These are phyloP conservation scores for Gnetum montanum DNA, from an alignment of 75 land plant species.

Conservation along the genomic window DNA sequence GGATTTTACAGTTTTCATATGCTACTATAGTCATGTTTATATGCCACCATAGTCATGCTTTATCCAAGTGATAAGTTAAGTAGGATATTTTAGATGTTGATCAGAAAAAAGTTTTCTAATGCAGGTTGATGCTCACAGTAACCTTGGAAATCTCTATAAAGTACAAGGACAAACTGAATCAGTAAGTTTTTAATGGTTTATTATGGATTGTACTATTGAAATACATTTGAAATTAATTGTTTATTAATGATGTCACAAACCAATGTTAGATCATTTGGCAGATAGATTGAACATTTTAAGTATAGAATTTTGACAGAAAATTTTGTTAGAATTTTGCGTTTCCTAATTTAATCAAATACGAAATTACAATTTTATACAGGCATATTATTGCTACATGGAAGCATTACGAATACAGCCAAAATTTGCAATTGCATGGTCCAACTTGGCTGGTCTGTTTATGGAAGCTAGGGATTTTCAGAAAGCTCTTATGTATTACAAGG, in stretches of 20 bases:
- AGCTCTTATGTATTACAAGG: slow-evolving; percentile 41
- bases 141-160: slow-evolving; percentile 41
- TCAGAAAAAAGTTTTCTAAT: too few species aligned
- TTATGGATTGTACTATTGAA: too few species aligned
- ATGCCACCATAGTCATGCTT: not conserved
- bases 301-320: too few species aligned
- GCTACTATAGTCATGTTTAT: not conserved
- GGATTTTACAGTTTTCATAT: too few species aligned
- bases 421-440: slow-evolving; percentile 54
- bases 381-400: slow-evolving; percentile 36
- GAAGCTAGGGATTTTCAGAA: slow-evolving; percentile 41
- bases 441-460: slow-evolving; percentile 45
- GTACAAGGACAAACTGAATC: slow-evolving; percentile 41
- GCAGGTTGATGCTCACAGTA: slow-evolving; percentile 52
- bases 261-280: too few species aligned
- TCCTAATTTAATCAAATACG: not conserved
- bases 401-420: slow-evolving; percentile 39
- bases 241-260: not conserved
- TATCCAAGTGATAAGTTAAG: not conserved
- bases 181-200: slow-evolving; percentile 24
- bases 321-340: not conserved
- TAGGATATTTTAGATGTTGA: not conserved
- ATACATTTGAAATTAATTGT: too few species aligned
- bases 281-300: too few species aligned
- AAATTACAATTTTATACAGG: slow-evolving; percentile 10